Percentiles rank a stretch among this genome's conserved stretches.
Evolutionary conservation across 1,284 basidiomycete species (phyloP).

Genomic region (Singerocomus rubriflavus): DNA sequence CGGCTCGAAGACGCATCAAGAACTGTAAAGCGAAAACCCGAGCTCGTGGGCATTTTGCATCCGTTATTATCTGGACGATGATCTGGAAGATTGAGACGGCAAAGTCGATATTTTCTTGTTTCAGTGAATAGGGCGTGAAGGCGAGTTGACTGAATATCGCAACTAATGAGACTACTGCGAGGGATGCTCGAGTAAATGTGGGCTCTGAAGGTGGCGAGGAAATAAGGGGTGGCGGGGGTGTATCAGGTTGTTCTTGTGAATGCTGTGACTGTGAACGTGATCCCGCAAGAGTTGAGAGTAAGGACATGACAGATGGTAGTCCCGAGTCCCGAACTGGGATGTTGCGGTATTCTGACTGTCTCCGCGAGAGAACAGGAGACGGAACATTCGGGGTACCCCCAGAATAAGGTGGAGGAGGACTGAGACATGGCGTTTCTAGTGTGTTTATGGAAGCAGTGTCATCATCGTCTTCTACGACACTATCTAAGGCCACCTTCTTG

Average conservation of each 20-base stretch:
- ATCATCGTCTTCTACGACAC: slow-evolving; percentile 38
- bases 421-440: slow-evolving; percentile 37
- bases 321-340: slow-evolving; percentile 36
- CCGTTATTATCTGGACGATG: slow-evolving; percentile 44
- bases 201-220: slow-evolving; percentile 26
- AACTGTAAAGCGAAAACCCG: slow-evolving; percentile 82
- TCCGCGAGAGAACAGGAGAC: slow-evolving; percentile 54
- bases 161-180: slow-evolving; percentile 62
- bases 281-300: slow-evolving; percentile 57
- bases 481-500: slow-evolving; percentile 37
- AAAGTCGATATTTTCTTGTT: slow-evolving; percentile 43
- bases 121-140: slow-evolving; percentile 59
- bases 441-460: slow-evolving; percentile 41
- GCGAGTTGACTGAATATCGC: slow-evolving; percentile 66
- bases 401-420: slow-evolving; percentile 29
- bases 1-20: slow-evolving; percentile 85
- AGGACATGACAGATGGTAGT: slow-evolving; percentile 60
- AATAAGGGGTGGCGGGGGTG: slow-evolving; percentile 30
- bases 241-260: slow-evolving; percentile 31
- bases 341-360: slow-evolving; percentile 49
- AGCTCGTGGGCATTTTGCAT: slow-evolving; percentile 56
- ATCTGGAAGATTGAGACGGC: slow-evolving; percentile 51
- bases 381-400: slow-evolving; percentile 35
- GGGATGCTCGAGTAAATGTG: slow-evolving; percentile 45
- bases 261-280: slow-evolving; percentile 57